These are phyloP conservation scores for Yueomyces sp. DNA, from an alignment of 805 yeast genomes.

Conservation along the genomic window DNA sequence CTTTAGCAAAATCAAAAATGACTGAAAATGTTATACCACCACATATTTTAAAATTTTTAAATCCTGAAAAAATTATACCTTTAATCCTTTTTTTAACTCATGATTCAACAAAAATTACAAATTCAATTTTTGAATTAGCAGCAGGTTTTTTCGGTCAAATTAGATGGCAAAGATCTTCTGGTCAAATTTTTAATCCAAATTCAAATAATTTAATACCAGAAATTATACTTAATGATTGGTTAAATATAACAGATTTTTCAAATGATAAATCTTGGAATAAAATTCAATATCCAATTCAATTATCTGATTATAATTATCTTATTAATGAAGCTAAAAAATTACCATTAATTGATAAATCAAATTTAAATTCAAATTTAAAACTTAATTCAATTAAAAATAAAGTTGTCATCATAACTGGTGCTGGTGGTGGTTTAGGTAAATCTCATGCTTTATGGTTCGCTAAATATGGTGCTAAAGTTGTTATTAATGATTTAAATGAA, in stretches of 20 bases:
- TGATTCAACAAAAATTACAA: constrained; percentile 46
- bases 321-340: constrained; percentile 38
- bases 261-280: constrained; percentile 37
- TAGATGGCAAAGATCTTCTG: constrained; percentile 89
- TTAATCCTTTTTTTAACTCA: constrained; percentile 71
- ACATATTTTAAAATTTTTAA: constrained; percentile 62
- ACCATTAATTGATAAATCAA: constrained; percentile 25
- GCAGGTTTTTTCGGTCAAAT: constrained; percentile 88
- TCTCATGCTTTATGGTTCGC: constrained; percentile 80
- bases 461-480: constrained; percentile 87
- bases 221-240: constrained; percentile 56
- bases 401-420: constrained; percentile 88
- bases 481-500: constrained; percentile 78
- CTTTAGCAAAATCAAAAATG: constrained; percentile 92
- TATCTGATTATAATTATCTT: constrained; percentile 57
- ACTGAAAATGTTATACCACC: constrained; percentile 84
- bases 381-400: constrained; percentile 55
- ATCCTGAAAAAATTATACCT: constrained; percentile 88
- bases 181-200: constrained; percentile 72
- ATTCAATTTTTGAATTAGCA: constrained; percentile 81
- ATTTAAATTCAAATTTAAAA: constrained; percentile 42
- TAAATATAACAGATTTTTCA: constrained; percentile 49
- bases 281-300: constrained; percentile 53
- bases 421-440: constrained; percentile 89
- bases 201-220: constrained; percentile 59